Evolutionary conservation across 495 filamentous ascomycete genomes (phyloP).

Genomic region (Lineolata rhizophorae): DNA sequence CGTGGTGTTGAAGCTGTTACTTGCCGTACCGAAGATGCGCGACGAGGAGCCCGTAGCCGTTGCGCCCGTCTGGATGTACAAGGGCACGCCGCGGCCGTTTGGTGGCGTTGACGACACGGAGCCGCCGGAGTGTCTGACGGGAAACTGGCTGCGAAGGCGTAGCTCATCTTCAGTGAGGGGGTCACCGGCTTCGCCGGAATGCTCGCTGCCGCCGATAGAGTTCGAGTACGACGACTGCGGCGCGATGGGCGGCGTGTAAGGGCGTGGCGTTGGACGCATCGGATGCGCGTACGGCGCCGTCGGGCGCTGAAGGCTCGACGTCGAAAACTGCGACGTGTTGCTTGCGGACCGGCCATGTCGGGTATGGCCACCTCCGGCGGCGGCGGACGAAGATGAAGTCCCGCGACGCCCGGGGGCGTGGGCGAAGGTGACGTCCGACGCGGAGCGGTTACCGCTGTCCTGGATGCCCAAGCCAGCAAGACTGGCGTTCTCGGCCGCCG

Average conservation of each 20-base stretch:
- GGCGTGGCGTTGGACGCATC: constrained; percentile 34
- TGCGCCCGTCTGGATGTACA: too few species aligned
- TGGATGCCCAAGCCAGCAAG: constrained; percentile 30
- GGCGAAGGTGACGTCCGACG: constrained; percentile 16
- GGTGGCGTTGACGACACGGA: too few species aligned
- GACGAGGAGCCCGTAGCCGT: too few species aligned
- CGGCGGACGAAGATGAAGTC: neutral
- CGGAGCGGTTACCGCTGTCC: constrained; percentile 21
- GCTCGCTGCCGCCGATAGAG: constrained; percentile 25
- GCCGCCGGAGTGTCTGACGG: too few species aligned
- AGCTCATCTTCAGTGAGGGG: too few species aligned
- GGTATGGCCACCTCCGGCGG: constrained; percentile 1
- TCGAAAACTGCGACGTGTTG: constrained; percentile 32
- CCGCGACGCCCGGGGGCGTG: constrained; percentile 10
- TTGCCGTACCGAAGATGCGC: too few species aligned
- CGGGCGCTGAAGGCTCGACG: constrained; percentile 24
- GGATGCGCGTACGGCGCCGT: constrained; percentile 33
- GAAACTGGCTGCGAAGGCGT: too few species aligned
- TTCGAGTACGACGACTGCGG: too few species aligned
- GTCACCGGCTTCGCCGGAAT: constrained; percentile 18
- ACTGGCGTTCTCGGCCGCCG: constrained; percentile 31
- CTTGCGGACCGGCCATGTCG: constrained; percentile 33
- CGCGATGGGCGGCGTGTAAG: constrained; percentile 32
- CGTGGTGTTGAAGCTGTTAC: too few species aligned
- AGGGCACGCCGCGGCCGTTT: too few species aligned